Base-by-base conservation (phyloP, 2,329 filamentous ascomycete species). In the Sporothrix variecibatus region DNA sequence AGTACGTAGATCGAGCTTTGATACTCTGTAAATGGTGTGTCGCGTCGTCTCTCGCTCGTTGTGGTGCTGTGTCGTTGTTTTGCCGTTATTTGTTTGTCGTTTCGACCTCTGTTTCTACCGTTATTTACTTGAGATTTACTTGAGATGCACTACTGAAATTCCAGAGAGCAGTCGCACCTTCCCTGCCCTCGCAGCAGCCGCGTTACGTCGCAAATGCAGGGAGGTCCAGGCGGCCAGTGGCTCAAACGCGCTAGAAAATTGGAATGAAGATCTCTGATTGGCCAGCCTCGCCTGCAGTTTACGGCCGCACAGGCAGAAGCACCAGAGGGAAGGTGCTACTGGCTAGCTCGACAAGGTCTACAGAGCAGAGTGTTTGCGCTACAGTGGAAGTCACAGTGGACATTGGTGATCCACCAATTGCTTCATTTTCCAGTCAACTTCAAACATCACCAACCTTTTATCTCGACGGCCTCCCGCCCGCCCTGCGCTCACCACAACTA, bases 241-340 rank as follows among this genome's bases (percentile, higher is more conserved):
- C 73, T 75, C 64, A 53, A 67, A 56, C 6, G 26, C 20, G 34
- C 7, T 28, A 38, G 1, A 46, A 38, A 71, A 71, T 31, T 43
- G 38, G 26, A 58, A 31, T 46, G 34, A 12, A 2, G 8, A 1
- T 2, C 2, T 11, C 1, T 67, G 23, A 77, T 77, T 77, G 75
- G 76, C 56, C 68, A 76, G 75, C 75, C 76, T 76, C 73, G 73
- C 23, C 51, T 26, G 8, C 51, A 12, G 26, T 65, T 70, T 56
- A 56, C 40, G 9, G 43, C 60, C 60, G 38, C 69, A 72, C 72
- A 71, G n/a, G 31, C 17, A 28, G 23, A 56, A 49, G 15, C 43
- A 49, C 4, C 43, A 49, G 6, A 5, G 12, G 17, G 67, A 28
- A 69, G 46, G 46, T 38, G 67, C 67, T 53, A 69, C 38, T 6